Evolutionary conservation across 345 rosid genomes (phyloP), one percentile per base, ranked within the genome.

Genomic region (Bruguiera parviflora): DNA sequence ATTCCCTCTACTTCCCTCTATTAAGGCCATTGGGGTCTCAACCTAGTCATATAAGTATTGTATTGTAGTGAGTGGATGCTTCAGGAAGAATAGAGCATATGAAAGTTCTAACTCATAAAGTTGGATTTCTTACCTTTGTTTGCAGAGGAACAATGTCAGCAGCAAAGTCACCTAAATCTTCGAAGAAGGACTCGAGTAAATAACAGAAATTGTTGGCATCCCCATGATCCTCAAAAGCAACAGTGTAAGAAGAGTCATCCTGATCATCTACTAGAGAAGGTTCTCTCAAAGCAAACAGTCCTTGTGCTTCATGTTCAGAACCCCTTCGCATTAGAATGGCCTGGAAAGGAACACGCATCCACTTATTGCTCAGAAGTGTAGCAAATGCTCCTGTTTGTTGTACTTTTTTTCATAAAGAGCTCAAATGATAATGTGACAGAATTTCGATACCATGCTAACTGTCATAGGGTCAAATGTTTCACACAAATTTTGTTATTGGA

Each of bases 131-230:
- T 76, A 89, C 92, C 71, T 88, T 81, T 70, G 74, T 80, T 69
- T 87, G 61, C 58, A 89, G 72, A 7, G 94, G 94, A 71, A 84
- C 85, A 46, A 89, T 80, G 59, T 86, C 81, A 10, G 87, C 90
- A 33, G 57, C 75, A 79, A 91, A 93, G 68, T 81, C 87, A 20
- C 80, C 86, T 28, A 89, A 81, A 73, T 81, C 94, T 82, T 88
- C 94, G 37, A 91, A 91, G 78, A 67, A 77, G 27, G 88, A 76
- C 52, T 91, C 94, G 10, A 88, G 87, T 51, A 93, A 80, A 75
- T 66, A 78, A 69, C 91, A 89, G 73, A 89, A 91, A 83, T 91
- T 89, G 66, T 81, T 86, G 64, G 98, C 98, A 80, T 93, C 97
- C 51, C 55, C 73, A 53, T 65, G 89, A 72, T 88, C 89, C 83